Conservation (phyloP, 2,329 filamentous ascomycete genomes). For the Exophiala sp. region DNA sequence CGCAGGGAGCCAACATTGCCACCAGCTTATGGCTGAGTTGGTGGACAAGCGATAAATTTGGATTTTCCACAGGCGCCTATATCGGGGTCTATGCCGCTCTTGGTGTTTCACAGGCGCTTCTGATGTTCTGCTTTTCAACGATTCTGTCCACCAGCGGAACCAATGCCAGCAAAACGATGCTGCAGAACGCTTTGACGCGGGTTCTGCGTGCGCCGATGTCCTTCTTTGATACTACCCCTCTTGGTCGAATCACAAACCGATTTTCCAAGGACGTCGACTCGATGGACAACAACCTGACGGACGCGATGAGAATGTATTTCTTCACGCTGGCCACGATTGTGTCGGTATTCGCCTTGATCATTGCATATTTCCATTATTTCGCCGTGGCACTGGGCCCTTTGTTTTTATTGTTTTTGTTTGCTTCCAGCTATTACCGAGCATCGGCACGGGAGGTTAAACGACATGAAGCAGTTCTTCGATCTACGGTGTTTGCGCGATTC, state of each 20-base stretch:
- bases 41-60: slow-evolving; percentile 81
- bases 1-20: slow-evolving; percentile 79
- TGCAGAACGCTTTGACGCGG: slow-evolving; percentile 72
- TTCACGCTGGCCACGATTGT: slow-evolving; percentile 78
- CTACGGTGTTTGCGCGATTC: slow-evolving; percentile 85
- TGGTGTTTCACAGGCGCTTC: slow-evolving; percentile 64
- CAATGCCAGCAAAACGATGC: slow-evolving; percentile 74
- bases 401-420: slow-evolving; percentile 72
- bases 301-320: slow-evolving; percentile 89
- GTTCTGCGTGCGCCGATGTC: slow-evolving; percentile 71
- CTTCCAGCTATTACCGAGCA: slow-evolving; percentile 81
- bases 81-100: slow-evolving; percentile 68
- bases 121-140: slow-evolving; percentile 80
- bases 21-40: slow-evolving; percentile 91
- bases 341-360: slow-evolving; percentile 82
- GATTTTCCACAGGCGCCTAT: slow-evolving; percentile 64
- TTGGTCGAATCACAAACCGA: slow-evolving; percentile 92
- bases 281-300: slow-evolving; percentile 89
- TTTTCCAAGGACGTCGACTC: slow-evolving; percentile 95
- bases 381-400: slow-evolving; percentile 66
- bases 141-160: slow-evolving; percentile 76
- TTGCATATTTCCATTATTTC: slow-evolving; percentile 93
- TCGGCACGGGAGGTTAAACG: slow-evolving; percentile 94
- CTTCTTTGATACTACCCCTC: slow-evolving; percentile 95
- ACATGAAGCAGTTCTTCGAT: slow-evolving; percentile 84